These are phyloP conservation scores for Flagelloscypha sp. DNA, from an alignment of 768 basidiomycete genomes.

Conservation along the genomic window DNA sequence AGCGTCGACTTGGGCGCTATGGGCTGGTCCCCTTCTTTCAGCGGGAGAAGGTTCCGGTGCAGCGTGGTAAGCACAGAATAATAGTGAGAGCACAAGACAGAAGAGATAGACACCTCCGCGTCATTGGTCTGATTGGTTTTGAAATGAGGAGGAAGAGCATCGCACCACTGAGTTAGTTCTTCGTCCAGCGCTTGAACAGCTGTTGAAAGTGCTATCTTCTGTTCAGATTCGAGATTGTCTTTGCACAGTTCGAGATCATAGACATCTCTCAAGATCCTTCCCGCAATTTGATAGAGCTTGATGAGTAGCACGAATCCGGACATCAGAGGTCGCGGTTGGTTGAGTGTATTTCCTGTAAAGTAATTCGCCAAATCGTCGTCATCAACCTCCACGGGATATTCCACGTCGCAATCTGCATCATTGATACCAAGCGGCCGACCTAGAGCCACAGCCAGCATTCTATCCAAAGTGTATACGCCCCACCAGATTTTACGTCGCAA, in stretches of 20 bases:
- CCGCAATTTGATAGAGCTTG: slow-evolving; percentile 77
- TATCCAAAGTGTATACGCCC: slow-evolving; percentile 84
- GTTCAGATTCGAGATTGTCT: slow-evolving; percentile 65
- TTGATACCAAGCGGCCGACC: slow-evolving; percentile 85
- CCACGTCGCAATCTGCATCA: slow-evolving; percentile 86
- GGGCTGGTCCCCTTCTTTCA: slow-evolving; percentile 63
- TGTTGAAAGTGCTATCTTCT: slow-evolving; percentile 66
- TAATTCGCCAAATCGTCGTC: slow-evolving; percentile 71
- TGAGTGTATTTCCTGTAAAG: slow-evolving; percentile 53
- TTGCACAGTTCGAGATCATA: slow-evolving; percentile 75
- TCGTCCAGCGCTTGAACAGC: slow-evolving; percentile 72
- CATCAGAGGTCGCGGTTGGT: slow-evolving; percentile 62
- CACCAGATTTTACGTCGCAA: slow-evolving; percentile 90
- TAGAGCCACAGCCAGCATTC: slow-evolving; percentile 86
- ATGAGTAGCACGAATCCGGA: slow-evolving; percentile 70
- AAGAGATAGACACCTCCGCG: slow-evolving; percentile 79
- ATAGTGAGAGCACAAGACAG: slow-evolving; percentile 81
- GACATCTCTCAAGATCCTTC: slow-evolving; percentile 72
- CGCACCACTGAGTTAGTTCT: slow-evolving; percentile 77
- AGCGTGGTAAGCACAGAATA: slow-evolving; percentile 83
- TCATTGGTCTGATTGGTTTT: slow-evolving; percentile 67
- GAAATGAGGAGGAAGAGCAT: slow-evolving; percentile 65
- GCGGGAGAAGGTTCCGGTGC: slow-evolving; percentile 81
- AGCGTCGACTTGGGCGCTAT: slow-evolving; percentile 63
- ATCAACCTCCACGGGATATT: slow-evolving; percentile 75